These are phyloP conservation scores for Suhomyces xylopsoci DNA, from an alignment of 805 yeast species.

Conservation along the genomic window DNA sequence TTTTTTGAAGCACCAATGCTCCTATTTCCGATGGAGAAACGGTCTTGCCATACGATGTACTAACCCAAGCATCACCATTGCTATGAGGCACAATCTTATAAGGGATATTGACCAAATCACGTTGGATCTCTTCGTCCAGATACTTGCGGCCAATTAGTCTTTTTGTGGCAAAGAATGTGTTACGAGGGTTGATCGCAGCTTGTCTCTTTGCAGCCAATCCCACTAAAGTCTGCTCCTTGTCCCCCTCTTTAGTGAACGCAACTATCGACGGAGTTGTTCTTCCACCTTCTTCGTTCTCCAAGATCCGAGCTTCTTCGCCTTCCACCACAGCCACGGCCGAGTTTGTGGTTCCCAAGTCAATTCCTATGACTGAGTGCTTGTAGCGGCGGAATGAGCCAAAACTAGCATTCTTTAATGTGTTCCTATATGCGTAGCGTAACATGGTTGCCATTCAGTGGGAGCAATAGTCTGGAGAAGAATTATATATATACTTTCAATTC, in stretches of 20 bases:
- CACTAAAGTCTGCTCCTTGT: slow-evolving; percentile 31
- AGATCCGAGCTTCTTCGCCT: slow-evolving; percentile 58
- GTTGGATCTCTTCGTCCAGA: slow-evolving; percentile 66
- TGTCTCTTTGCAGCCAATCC: slow-evolving; percentile 79
- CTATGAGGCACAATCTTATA: slow-evolving; percentile 56
- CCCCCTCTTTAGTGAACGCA: slow-evolving; percentile 47
- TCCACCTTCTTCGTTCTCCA: slow-evolving; percentile 76
- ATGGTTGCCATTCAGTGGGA: not conserved
- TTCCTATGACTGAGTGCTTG: slow-evolving; percentile 55
- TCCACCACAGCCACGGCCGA: slow-evolving; percentile 80
- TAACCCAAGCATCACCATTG: slow-evolving; percentile 72
- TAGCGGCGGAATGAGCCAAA: not conserved
- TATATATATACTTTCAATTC: not conserved
- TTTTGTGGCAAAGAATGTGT: slow-evolving; percentile 80
- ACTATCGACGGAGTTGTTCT: slow-evolving; percentile 80
- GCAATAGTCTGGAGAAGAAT: not conserved
- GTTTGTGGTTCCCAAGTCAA: slow-evolving; percentile 83
- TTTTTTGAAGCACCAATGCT: slow-evolving; percentile 58
- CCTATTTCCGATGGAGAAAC: slow-evolving; percentile 73
- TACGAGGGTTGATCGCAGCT: slow-evolving; percentile 68
- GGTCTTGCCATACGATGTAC: slow-evolving; percentile 36
- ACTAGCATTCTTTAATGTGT: not conserved
- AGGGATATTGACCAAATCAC: slow-evolving; percentile 61
- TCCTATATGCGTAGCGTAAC: not conserved
- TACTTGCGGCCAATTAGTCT: slow-evolving; percentile 74